phyloP scores from a whole-genome alignment of 2,329 filamentous ascomycete genomes.

The Apiospora marii region DNA sequence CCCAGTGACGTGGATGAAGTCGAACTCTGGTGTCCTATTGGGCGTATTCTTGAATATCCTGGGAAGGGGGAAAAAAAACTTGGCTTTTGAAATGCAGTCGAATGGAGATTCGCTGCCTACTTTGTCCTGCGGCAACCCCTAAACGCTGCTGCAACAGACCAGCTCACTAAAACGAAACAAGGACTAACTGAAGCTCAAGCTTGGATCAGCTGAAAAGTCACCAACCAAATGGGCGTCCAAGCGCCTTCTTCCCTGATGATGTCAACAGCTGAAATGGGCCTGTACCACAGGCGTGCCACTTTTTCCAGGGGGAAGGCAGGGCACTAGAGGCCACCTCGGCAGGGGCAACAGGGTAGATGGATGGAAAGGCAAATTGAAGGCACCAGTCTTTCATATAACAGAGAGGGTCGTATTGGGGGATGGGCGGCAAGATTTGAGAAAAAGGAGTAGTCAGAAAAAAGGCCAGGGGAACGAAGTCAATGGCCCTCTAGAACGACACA shows the following conservation, averaged over 20 bases:
- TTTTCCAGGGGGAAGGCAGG: constrained; percentile 17
- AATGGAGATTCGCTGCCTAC: background rate
- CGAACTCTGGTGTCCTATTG: constrained; percentile 17
- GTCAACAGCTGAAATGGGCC: constrained; percentile 10
- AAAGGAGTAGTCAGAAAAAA: constrained; percentile 4
- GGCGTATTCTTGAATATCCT: constrained; percentile 5
- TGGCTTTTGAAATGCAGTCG: constrained; percentile 18
- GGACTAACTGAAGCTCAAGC: constrained; percentile 16
- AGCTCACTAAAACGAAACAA: constrained; percentile 17
- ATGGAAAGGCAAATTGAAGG: background rate
- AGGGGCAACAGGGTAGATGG: background rate
- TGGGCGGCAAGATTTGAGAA: background rate
- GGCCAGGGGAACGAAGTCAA: background rate
- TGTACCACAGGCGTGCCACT: background rate
- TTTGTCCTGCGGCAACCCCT: constrained; percentile 14
- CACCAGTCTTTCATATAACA: background rate
- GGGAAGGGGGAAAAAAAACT: constrained; percentile 3
- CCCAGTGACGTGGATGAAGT: constrained; percentile 21
- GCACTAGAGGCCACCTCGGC: background rate
- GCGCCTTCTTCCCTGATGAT: constrained; percentile 6
- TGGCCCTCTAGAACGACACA: background rate
- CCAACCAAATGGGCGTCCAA: constrained; percentile 3
- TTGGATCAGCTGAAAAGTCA: constrained; percentile 21
- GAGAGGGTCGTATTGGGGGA: background rate
- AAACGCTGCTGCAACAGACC: constrained; percentile 17